Evolutionary conservation across 2,329 filamentous ascomycete genomes (phyloP), one percentile per base, ranked within the genome.

Genomic region (Ophiostoma tasmaniense): DNA sequence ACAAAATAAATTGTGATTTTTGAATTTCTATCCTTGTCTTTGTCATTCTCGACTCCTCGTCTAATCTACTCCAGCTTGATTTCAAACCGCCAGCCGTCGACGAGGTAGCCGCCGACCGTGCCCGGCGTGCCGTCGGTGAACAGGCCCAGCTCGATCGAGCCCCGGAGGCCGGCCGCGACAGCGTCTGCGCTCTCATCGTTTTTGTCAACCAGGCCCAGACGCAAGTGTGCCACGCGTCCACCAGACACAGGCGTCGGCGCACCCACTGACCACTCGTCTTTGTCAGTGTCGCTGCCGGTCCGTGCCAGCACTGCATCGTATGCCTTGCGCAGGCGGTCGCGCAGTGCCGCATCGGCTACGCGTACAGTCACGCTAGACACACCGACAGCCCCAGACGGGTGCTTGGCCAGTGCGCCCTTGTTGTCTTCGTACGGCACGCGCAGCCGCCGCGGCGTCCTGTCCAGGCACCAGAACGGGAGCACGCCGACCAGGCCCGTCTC

Each of bases 401-500:
- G 88, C 14, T n/a, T 61, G 74, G 76, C 3, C 6, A 79, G 79
- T 52, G 77, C 3, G 70, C 73, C 0, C 77, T 73, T 1, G 74
- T 35, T 22, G 3, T 64, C 59, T 11, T 64, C 72, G 2, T 80
- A 73, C 7, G 87, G 86, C 2, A 89, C 87, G 0, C 88, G 77
- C 1, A 85, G 74, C n/a, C 77, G 72, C 7, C 88, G 76, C 2
- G 81, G 77, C 1, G 88, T 90, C 14, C 85, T 77, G 75, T 91
- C 89, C 64, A 90, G 81, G 73, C 86, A 89, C 81, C 84, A 90
- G 73, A 90, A 90, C 0, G 88, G 89, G 13, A 87, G 74, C 17
- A 78, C 77, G 0, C 87, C 86, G 0, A 83, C 78, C 10, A 73
- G 20, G 45, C 67, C 22, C 71, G 75, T 14, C 0, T 78, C 77